phyloP scores from a whole-genome alignment of 75 land plant species.

The Cryptomeria japonica region DNA sequence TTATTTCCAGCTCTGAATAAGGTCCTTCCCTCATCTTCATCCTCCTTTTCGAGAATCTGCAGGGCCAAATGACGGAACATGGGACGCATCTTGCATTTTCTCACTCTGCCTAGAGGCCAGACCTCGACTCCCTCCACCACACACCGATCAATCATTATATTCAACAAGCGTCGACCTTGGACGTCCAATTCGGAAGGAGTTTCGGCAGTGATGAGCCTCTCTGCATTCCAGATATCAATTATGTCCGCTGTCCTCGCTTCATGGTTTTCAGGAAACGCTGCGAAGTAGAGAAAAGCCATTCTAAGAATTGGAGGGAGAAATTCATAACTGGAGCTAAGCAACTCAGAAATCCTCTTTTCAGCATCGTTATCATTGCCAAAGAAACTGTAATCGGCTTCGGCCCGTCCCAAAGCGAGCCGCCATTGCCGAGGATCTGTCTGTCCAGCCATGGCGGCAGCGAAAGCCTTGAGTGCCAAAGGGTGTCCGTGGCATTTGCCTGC shows the following conservation, averaged over 20 bases:
- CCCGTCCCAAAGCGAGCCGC: background rate
- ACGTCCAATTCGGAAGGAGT: background rate
- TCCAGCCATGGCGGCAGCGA: background rate
- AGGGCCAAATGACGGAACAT: background rate
- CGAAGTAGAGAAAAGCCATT: background rate
- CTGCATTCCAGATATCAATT: background rate
- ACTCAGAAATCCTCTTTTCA: background rate
- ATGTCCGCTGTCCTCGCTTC: background rate
- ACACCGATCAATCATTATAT: background rate
- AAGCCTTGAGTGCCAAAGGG: background rate
- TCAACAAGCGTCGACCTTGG: background rate
- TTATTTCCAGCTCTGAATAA: background rate
- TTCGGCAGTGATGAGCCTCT: background rate
- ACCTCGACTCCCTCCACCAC: background rate
- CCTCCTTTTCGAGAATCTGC: background rate
- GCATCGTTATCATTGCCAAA: background rate
- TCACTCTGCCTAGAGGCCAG: background rate
- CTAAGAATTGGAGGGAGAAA: background rate
- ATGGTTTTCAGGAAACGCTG: background rate
- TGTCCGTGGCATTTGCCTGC: background rate
- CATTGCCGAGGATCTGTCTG: background rate
- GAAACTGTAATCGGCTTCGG: background rate
- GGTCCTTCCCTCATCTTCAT: background rate
- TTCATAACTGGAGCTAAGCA: background rate
- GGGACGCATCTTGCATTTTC: background rate